Evolutionary conservation across 441 rosid genomes (phyloP).

Genomic region (Hypseocharis bilobata): DNA sequence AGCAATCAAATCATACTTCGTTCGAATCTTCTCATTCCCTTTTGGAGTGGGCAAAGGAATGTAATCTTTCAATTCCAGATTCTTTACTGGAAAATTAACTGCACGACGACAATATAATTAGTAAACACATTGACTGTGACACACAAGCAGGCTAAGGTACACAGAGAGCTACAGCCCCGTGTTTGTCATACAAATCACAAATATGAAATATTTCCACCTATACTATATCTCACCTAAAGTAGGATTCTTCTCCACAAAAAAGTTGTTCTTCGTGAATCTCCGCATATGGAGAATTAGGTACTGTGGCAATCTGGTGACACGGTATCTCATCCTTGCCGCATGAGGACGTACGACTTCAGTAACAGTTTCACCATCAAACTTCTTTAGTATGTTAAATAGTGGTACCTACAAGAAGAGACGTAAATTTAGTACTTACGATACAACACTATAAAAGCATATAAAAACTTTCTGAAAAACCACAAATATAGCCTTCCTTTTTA

Average conservation of each 20-base stretch:
- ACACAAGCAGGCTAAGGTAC: neutral
- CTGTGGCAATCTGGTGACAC: slow-evolving; percentile 60
- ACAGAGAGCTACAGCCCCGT: neutral
- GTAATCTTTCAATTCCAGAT: slow-evolving; percentile 80
- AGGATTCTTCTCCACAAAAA: slow-evolving; percentile 88
- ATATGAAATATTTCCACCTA: slow-evolving; percentile 3
- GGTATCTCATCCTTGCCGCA: slow-evolving; percentile 71
- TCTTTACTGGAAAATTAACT: slow-evolving; percentile 96
- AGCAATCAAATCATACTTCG: slow-evolving; percentile 83
- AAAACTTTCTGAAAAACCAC: neutral
- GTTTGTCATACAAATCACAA: slow-evolving; percentile 1
- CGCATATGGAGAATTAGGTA: slow-evolving; percentile 89
- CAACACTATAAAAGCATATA: neutral
- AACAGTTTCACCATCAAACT: slow-evolving; percentile 78
- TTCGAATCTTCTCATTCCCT: slow-evolving; percentile 46
- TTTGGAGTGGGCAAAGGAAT: slow-evolving; percentile 69
- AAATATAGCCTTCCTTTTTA: neutral
- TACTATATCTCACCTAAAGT: slow-evolving; percentile 53
- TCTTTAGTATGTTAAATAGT: slow-evolving; percentile 71
- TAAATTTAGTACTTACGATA: neutral
- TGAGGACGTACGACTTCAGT: slow-evolving; percentile 86
- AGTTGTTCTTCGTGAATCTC: slow-evolving; percentile 80
- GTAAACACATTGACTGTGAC: neutral
- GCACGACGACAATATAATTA: slow-evolving; percentile 23
- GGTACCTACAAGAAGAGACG: slow-evolving; percentile 49